phyloP scores from a whole-genome alignment of 805 yeast genomes.

The Candida caryicola region DNA sequence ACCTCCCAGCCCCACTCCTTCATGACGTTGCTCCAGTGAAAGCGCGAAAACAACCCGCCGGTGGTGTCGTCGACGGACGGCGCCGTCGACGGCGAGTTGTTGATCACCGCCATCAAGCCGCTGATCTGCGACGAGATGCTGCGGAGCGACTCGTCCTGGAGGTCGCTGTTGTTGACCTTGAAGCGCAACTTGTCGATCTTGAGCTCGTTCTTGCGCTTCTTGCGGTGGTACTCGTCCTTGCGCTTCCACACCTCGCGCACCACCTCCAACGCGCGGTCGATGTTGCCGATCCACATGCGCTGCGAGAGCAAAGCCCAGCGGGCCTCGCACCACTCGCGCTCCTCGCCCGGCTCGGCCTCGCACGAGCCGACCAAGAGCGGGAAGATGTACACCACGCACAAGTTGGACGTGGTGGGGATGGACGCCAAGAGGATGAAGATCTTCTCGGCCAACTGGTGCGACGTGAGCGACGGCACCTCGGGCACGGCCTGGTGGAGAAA shows the following conservation, averaged over 20 bases:
- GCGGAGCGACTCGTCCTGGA: constrained; percentile 5
- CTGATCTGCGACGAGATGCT: constrained; percentile 33
- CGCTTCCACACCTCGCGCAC: constrained; percentile 72
- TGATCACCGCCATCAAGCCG: constrained; percentile 41
- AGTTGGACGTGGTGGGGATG: constrained; percentile 56
- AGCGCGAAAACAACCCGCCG: constrained; percentile 45
- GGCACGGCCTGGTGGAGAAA: constrained; percentile 72
- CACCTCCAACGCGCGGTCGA: constrained; percentile 63
- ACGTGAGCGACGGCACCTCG: constrained; percentile 54
- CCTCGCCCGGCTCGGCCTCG: constrained; percentile 58
- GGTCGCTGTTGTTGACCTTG: constrained; percentile 4
- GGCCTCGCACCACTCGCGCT: constrained; percentile 57
- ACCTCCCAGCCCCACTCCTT: constrained; percentile 79
- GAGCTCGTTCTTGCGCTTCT: constrained; percentile 18
- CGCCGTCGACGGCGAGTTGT: constrained; percentile 27
- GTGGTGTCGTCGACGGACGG: constrained; percentile 30
- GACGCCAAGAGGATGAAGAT: constrained; percentile 59
- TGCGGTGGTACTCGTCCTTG: constrained; percentile 43
- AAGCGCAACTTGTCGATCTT: constrained; percentile 18
- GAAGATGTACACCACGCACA: constrained; percentile 59
- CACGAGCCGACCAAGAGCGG: constrained; percentile 66
- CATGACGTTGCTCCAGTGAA: constrained; percentile 71
- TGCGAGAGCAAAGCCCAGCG: constrained; percentile 56
- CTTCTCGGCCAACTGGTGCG: constrained; percentile 57
- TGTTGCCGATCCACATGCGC: constrained; percentile 63